phyloP scores from a whole-genome alignment of 1,284 basidiomycete species.

The Fereydounia khargensis region DNA sequence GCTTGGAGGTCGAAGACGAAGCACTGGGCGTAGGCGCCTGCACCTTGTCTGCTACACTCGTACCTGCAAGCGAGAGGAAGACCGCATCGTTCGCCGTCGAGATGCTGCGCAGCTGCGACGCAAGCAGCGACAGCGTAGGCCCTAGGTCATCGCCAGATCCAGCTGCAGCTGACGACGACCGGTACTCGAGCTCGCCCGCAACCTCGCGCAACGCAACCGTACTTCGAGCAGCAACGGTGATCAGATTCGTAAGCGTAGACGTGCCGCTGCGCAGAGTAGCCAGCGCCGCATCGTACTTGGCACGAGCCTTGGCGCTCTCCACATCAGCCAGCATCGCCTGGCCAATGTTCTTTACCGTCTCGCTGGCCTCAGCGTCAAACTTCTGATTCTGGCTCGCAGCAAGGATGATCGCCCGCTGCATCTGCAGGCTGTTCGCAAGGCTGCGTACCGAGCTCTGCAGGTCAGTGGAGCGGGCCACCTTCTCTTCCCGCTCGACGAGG shows the following conservation, averaged over 20 bases:
- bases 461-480: too few relatives aligned
- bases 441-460: too few relatives aligned
- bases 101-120: conserved; percentile 29
- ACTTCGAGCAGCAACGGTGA: conserved; percentile 76
- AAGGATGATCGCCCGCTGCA: conserved; percentile 78
- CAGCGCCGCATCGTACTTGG: conserved; percentile 68
- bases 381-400: conserved; percentile 76
- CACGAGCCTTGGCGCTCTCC: conserved; percentile 70
- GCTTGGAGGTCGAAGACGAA: too few relatives aligned
- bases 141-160: too few relatives aligned
- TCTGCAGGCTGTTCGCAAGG: conserved; percentile 71
- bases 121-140: conserved; percentile 58
- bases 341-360: conserved; percentile 72
- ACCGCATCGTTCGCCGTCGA: conserved; percentile 64
- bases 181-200: conserved; percentile 63
- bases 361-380: conserved; percentile 71
- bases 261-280: conserved; percentile 69
- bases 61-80: conserved; percentile 58
- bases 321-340: conserved; percentile 70
- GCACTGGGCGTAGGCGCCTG: too few relatives aligned
- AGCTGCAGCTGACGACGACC: too few relatives aligned
- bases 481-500: conserved; percentile 72
- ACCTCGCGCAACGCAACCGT: conserved; percentile 72
- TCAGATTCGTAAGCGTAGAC: conserved; percentile 68
- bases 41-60: too few relatives aligned